Evolutionary conservation across 225 moss, liverwort and hornwort species (phyloP).

Genomic region (Marchantia polymorpha): DNA sequence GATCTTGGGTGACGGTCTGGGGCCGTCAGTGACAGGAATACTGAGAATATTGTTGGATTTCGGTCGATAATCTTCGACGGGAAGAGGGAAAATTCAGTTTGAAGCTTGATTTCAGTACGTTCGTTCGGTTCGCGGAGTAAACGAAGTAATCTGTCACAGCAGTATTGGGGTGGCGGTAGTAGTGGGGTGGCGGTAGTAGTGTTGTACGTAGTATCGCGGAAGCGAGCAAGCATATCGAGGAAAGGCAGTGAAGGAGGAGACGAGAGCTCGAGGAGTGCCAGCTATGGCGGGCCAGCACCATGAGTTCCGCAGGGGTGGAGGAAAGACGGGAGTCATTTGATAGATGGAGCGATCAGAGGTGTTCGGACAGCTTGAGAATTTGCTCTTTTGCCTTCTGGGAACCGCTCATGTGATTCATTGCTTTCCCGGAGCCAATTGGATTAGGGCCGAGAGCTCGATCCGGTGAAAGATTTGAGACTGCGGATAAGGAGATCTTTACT

Average conservation of each 20-base stretch:
- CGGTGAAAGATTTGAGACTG: background rate
- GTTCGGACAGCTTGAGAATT: background rate
- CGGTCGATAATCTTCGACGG: too few species aligned
- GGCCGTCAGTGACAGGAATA: too few species aligned
- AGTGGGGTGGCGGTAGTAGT: too few species aligned
- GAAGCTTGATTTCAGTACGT: too few species aligned
- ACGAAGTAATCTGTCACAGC: too few species aligned
- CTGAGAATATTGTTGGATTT: too few species aligned
- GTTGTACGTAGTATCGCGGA: too few species aligned
- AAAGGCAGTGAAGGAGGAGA: background rate
- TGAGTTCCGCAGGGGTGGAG: background rate
- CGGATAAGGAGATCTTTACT: background rate
- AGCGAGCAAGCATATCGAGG: too few species aligned
- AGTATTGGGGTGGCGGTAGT: too few species aligned
- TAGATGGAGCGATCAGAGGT: background rate
- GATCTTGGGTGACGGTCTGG: too few species aligned
- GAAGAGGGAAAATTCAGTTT: too few species aligned
- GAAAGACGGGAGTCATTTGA: background rate
- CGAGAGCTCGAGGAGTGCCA: background rate
- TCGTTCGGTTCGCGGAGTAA: too few species aligned
- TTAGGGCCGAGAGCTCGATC: background rate
- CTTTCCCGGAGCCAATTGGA: background rate
- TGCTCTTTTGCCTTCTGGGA: background rate
- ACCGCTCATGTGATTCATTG: background rate
- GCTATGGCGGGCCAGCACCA: slow-evolving; percentile 18